Conservation (phyloP, 2,329 filamentous ascomycete species). For the Aureobasidium mangrovei region DNA sequence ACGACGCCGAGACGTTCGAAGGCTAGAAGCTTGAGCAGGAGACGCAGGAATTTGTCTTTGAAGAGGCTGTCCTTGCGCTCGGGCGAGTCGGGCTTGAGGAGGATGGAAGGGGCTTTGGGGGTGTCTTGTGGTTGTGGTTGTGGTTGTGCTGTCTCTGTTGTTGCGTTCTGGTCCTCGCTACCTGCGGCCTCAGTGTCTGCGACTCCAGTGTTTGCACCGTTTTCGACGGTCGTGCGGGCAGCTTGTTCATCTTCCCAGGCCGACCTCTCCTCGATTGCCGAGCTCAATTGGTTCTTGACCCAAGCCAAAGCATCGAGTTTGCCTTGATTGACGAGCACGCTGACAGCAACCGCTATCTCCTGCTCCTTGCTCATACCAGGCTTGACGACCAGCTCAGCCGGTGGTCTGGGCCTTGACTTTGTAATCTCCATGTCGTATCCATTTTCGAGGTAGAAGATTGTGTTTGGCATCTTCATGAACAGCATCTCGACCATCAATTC, state of each 20-base stretch:
- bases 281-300: constrained; percentile 63
- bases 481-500: constrained; percentile 77
- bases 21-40: constrained; percentile 70
- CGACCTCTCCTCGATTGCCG: constrained; percentile 62
- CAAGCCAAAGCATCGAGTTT: constrained; percentile 69
- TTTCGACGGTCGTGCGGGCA: constrained; percentile 39
- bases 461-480: constrained; percentile 83
- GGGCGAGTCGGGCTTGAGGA: constrained; percentile 56
- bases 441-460: constrained; percentile 80
- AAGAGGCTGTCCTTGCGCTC: constrained; percentile 66
- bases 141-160: background rate
- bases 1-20: constrained; percentile 57
- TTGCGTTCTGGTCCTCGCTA: background rate
- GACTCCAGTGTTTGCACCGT: constrained; percentile 27
- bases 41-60: constrained; percentile 77
- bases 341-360: constrained; percentile 65
- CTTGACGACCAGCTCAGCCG: constrained; percentile 76
- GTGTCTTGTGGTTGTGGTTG: constrained; percentile 18
- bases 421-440: constrained; percentile 75
- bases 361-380: constrained; percentile 59
- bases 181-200: constrained; percentile 16
- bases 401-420: constrained; percentile 56
- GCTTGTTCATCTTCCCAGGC: constrained; percentile 68
- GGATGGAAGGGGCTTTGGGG: constrained; percentile 42
- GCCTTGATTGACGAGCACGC: constrained; percentile 69